Evolutionary conservation across 345 rosid species (phyloP), one percentile per base, ranked within the genome.

Genomic region (Ceriops decandra): DNA sequence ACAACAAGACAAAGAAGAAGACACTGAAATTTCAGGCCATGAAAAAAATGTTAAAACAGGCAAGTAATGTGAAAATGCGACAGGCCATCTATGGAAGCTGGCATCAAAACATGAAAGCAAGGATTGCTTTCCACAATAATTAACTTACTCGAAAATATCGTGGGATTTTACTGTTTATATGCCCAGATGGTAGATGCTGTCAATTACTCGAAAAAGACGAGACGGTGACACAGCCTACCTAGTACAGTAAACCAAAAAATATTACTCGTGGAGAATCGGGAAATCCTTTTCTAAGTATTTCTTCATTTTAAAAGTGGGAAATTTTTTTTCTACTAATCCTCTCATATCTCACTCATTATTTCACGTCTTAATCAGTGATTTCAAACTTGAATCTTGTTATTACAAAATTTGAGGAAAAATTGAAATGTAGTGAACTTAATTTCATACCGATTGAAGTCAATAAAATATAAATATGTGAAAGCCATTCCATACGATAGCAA

Each of bases 1-100:
- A 72, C 73, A 56, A 56, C 32, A 69, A 53, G 77, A 85, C 81
- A 80, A 74, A 70, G 49, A 74, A 70, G 49, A 47, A n/a, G 3
- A 53, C 66, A 60, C 61, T 24, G 52, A 68, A 62, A 61, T n/a
- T 60, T 49, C 56, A 26, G 22, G 59, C 42, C 67, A 52, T 15
- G 19, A 17, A 46, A 47, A 47, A 21, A 51, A 19, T 46, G 35
- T 15, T 3, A 28, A 28, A n/a, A 22, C 31, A 62, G 53, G 56
- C 53, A 71, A 28, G 21, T n/a, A 26, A 28, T 31, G 53, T 11
- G 4, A 15, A 63, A 62, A 71, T 11, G 19, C 17, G 28, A 51
- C 6, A 16, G 28, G 27, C 59, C 59, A 22, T 15, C 4, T 28
- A 47, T 68, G 17, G 60, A n/a, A 33, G 60, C 32, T 16, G 15